These are phyloP conservation scores for Rutstroemia sp. DNA, from an alignment of 2,329 filamentous ascomycete genomes.

Conservation along the genomic window DNA sequence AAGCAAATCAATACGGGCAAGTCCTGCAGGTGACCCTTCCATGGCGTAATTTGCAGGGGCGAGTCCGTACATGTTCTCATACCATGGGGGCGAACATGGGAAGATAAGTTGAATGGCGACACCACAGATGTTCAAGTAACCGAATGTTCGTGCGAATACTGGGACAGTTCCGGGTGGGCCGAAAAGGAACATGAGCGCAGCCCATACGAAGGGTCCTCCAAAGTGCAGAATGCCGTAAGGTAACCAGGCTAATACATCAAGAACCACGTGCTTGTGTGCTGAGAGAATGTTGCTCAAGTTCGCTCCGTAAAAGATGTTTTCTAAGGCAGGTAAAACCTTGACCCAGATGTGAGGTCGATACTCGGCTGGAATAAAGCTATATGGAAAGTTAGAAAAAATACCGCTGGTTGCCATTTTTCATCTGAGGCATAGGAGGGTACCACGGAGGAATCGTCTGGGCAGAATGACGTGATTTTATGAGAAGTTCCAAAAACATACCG, in stretches of 20 bases:
- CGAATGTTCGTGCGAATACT: constrained; percentile 79
- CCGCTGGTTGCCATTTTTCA: constrained; percentile 2
- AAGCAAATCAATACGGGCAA: constrained; percentile 83
- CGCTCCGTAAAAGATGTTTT: constrained; percentile 93
- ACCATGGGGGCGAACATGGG: constrained; percentile 94
- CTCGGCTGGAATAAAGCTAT: constrained; percentile 79
- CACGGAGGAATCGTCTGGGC: not conserved
- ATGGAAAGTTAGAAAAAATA: constrained; percentile 1
- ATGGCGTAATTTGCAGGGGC: constrained; percentile 91
- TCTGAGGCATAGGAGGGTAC: not conserved
- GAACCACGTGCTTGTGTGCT: constrained; percentile 72
- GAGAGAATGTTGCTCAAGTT: constrained; percentile 95
- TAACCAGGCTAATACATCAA: constrained; percentile 87
- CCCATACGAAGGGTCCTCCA: constrained; percentile 73
- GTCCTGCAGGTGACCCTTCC: constrained; percentile 78
- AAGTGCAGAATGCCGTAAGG: constrained; percentile 92
- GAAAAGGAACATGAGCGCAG: constrained; percentile 77
- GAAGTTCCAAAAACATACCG: constrained; percentile 51
- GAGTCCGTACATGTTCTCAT: constrained; percentile 86
- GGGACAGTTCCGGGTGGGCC: constrained; percentile 78
- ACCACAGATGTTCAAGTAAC: constrained; percentile 84
- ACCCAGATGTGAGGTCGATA: constrained; percentile 94
- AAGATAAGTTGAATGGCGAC: constrained; percentile 85
- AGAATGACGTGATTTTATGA: not conserved
- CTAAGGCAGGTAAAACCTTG: constrained; percentile 83